These are phyloP conservation scores for Phialophora tarda DNA, from an alignment of 2,329 filamentous ascomycete species.

Conservation along the genomic window DNA sequence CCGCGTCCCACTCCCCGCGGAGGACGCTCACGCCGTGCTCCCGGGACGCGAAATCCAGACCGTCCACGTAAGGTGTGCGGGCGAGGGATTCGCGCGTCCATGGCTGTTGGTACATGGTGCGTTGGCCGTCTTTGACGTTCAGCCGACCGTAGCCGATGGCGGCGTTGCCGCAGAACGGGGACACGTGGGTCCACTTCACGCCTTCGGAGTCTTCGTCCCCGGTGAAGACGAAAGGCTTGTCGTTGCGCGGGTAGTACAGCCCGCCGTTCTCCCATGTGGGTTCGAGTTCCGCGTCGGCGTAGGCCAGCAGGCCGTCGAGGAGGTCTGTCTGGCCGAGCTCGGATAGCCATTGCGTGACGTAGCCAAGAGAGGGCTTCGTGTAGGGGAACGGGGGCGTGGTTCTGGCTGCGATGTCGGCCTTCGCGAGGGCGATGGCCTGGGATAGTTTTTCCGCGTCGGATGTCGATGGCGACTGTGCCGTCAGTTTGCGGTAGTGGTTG, in stretches of 20 bases:
- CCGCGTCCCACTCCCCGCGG: slow-evolving; percentile 28
- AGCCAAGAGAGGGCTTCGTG: slow-evolving; percentile 42
- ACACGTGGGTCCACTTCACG: slow-evolving; percentile 26
- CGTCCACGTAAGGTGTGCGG: slow-evolving; percentile 28
- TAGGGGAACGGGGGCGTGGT: slow-evolving; percentile 16
- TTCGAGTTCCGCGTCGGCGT: slow-evolving; percentile 26
- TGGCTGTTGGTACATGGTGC: slow-evolving; percentile 31
- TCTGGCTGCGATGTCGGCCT: slow-evolving; percentile 12
- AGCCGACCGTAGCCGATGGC: slow-evolving; percentile 33
- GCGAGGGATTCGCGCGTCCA: slow-evolving; percentile 24
- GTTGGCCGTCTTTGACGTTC: slow-evolving; percentile 32
- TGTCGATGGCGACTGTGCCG: slow-evolving; percentile 17
- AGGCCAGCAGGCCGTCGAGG: slow-evolving; percentile 27
- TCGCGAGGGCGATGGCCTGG: slow-evolving; percentile 17
- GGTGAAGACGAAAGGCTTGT: slow-evolving; percentile 33
- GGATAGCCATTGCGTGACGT: slow-evolving; percentile 45
- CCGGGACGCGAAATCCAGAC: slow-evolving; percentile 15
- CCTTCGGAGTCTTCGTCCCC: slow-evolving; percentile 20
- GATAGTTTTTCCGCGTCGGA: slow-evolving; percentile 16
- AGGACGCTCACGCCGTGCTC: slow-evolving; percentile 30
- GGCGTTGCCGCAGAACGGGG: slow-evolving; percentile 30
- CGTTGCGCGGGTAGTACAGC: slow-evolving; percentile 33
- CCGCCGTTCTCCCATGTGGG: slow-evolving; percentile 33
- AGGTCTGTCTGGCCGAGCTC: slow-evolving; percentile 28
- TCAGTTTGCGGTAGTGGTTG: slow-evolving; percentile 38